Conservation (phyloP, 306 rosid genomes). For the Hippophae gyantsensis region DNA sequence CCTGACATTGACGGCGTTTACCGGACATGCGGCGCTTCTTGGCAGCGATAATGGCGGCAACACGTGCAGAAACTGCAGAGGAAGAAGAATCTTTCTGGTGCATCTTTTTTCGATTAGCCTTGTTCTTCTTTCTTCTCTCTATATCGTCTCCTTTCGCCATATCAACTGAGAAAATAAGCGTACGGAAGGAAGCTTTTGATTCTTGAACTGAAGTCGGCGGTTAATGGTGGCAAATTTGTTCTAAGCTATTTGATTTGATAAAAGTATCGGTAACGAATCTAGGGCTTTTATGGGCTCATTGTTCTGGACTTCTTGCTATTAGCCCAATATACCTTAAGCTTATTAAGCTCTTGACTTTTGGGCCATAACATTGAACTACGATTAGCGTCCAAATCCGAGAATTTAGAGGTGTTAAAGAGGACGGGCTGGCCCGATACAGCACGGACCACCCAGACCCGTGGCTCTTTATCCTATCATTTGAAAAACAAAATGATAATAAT, state of each 20-base stretch:
- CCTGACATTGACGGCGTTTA: slow-evolving; percentile 81
- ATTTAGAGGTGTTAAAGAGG: too few relatives aligned
- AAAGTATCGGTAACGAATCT: too few relatives aligned
- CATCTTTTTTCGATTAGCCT: slow-evolving; percentile 42
- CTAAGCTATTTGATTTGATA: too few relatives aligned
- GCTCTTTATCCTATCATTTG: neutral
- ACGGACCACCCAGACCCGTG: neutral
- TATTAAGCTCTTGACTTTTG: too few relatives aligned
- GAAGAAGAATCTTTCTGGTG: slow-evolving; percentile 27
- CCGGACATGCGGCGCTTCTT: slow-evolving; percentile 92
- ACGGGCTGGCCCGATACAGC: neutral
- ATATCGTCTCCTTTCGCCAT: slow-evolving; percentile 88
- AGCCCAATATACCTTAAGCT: too few relatives aligned
- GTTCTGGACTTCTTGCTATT: too few relatives aligned
- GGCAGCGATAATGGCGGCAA: slow-evolving; percentile 76
- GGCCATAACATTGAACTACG: too few relatives aligned
- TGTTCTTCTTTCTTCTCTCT: slow-evolving; percentile 48
- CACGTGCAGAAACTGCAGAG: slow-evolving; percentile 50
- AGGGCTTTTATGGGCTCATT: too few relatives aligned
- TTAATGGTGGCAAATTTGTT: neutral
- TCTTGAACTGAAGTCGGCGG: slow-evolving; percentile 16
- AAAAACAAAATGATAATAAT: too few relatives aligned
- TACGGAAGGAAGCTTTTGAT: slow-evolving; percentile 5
- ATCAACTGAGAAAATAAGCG: slow-evolving; percentile 9
- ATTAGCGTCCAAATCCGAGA: too few relatives aligned